Percentiles rank a stretch among this genome's conserved stretches.
Evolutionary conservation across 1,139 yeast species (phyloP).

Genomic region (Saccharomyces uvarum): DNA sequence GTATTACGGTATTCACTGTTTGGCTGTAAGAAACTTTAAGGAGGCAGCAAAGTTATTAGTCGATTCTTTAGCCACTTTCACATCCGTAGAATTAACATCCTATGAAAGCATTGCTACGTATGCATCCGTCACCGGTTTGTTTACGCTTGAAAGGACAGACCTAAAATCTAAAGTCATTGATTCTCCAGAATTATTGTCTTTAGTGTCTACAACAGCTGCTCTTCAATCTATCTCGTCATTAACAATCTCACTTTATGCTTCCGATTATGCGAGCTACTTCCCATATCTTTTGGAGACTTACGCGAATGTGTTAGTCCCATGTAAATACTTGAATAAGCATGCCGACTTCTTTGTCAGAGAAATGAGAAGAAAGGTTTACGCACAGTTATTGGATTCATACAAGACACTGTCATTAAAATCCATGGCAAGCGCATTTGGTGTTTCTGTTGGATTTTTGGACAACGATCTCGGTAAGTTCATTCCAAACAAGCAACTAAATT

Average conservation of each 20-base stretch:
- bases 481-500: conserved; percentile 86
- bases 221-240: conserved; percentile 77
- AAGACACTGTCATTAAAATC: conserved; percentile 81
- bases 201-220: conserved; percentile 62
- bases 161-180: conserved; percentile 80
- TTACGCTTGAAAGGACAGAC: conserved; percentile 76
- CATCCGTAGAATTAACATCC: conserved; percentile 85
- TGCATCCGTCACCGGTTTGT: conserved; percentile 79
- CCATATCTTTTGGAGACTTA: conserved; percentile 71
- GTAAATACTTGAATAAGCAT: conserved; percentile 73
- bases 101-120: conserved; percentile 87
- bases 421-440: conserved; percentile 92
- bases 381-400: conserved; percentile 89
- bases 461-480: conserved; percentile 81
- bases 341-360: conserved; percentile 81
- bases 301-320: conserved; percentile 61
- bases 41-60: conserved; percentile 79
- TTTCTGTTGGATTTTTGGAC: conserved; percentile 73
- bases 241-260: conserved; percentile 80
- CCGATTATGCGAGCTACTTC: conserved; percentile 80
- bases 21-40: conserved; percentile 78
- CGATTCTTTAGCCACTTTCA: conserved; percentile 90
- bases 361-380: conserved; percentile 90
- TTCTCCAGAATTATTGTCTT: conserved; percentile 85
- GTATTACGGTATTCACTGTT: conserved; percentile 72